A percentile compares a stretch with the other conserved stretches of the same genome.
Evolutionary conservation across 2,329 filamentous ascomycete genomes (phyloP).

Genomic region (Colletotrichum filicis): DNA sequence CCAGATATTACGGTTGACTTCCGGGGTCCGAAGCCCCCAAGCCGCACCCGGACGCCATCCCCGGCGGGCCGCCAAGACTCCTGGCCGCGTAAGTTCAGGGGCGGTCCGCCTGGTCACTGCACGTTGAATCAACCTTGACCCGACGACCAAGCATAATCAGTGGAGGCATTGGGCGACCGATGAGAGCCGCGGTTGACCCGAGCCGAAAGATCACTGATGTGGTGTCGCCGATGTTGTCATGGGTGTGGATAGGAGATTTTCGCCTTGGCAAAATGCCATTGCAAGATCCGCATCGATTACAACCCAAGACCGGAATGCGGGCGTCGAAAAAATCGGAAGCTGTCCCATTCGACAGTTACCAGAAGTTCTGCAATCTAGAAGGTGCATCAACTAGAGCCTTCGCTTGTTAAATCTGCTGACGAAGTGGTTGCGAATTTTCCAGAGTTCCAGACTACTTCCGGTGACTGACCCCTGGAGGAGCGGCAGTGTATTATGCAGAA

Average conservation of each 20-base stretch:
- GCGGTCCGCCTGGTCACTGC: slow-evolving; percentile 10
- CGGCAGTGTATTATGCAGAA: not conserved
- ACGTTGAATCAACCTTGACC: slow-evolving; percentile 1
- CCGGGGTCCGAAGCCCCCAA: slow-evolving; percentile 5
- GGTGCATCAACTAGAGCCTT: not conserved
- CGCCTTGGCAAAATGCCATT: not conserved
- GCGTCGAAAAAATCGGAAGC: not conserved
- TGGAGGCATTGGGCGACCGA: not conserved
- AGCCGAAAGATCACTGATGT: not conserved
- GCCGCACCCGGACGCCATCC: slow-evolving; percentile 1
- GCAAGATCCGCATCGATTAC: slow-evolving; percentile 10
- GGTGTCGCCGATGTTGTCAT: slow-evolving; percentile 7
- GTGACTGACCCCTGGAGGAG: not conserved
- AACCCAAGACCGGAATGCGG: slow-evolving; percentile 18
- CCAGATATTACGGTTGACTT: slow-evolving; percentile 11
- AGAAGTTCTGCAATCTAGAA: not conserved
- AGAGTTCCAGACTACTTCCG: not conserved
- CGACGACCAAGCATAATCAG: not conserved
- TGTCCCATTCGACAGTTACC: not conserved
- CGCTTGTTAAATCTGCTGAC: not conserved
- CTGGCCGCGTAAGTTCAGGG: slow-evolving; percentile 30
- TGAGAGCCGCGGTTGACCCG: slow-evolving; percentile 11
- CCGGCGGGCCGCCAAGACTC: slow-evolving; percentile 26
- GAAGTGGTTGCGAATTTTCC: not conserved
- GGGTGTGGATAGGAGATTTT: slow-evolving; percentile 2